A percentile compares a stretch with the other conserved stretches of the same genome.
phyloP scores from a whole-genome alignment of 257 asterid species.

The Asclepias syriaca region DNA sequence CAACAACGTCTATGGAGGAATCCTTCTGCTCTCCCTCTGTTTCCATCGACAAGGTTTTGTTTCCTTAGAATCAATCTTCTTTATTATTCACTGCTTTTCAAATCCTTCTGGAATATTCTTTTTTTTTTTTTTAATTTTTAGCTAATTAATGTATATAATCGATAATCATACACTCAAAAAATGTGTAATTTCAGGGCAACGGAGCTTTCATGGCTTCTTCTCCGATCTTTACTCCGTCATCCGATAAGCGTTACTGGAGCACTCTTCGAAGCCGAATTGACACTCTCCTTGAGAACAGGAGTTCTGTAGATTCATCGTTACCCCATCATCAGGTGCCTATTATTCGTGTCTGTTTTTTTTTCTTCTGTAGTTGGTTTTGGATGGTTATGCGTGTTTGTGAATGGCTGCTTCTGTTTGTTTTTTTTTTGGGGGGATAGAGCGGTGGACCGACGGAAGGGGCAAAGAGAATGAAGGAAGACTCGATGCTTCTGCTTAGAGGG shows the following conservation, averaged over 20 bases:
- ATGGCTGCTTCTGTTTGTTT: neutral
- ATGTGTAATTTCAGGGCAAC: constrained; percentile 36
- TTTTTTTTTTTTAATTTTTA: neutral
- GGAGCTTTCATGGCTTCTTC: constrained; percentile 36
- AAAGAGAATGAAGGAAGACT: constrained; percentile 41
- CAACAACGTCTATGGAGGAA: constrained; percentile 49
- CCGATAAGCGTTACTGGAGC: constrained; percentile 87
- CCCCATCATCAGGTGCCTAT: constrained; percentile 12
- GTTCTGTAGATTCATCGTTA: constrained; percentile 25
- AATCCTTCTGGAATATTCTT: neutral
- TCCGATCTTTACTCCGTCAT: constrained; percentile 55
- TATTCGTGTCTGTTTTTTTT: constrained; percentile 20
- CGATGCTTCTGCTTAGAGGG: constrained; percentile 42
- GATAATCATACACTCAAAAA: neutral
- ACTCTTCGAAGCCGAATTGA: constrained; percentile 64
- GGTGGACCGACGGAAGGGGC: constrained; percentile 33
- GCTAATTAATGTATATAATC: neutral
- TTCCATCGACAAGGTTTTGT: constrained; percentile 49
- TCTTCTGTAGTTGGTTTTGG: neutral
- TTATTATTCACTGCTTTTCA: constrained; percentile 17
- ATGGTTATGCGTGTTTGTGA: neutral
- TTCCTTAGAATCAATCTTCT: constrained; percentile 16
- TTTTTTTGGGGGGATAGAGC: constrained; percentile 22
- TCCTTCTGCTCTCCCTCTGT: constrained; percentile 44
- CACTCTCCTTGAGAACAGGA: constrained; percentile 52